Percentiles rank a stretch among this genome's conserved stretches.
Conservation (phyloP, 495 filamentous ascomycete species). For the Penicillium verhagenii region DNA sequence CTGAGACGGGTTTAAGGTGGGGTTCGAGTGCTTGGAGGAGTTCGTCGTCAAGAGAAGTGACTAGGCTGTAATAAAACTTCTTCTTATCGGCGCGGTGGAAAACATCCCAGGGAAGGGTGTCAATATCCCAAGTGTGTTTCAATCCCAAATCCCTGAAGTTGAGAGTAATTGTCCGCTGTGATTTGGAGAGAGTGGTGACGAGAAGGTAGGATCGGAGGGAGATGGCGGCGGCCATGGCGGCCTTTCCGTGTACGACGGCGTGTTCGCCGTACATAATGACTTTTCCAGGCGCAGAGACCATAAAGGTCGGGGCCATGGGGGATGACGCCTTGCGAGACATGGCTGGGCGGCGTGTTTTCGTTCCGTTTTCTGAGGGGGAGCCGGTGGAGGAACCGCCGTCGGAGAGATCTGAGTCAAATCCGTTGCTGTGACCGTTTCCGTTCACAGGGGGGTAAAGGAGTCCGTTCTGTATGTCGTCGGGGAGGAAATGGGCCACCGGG, state of each 20-base stretch:
- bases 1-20: conserved; percentile 67
- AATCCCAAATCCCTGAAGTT: conserved; percentile 85
- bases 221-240: conserved; percentile 90
- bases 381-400: conserved; percentile 24
- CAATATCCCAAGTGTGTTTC: conserved; percentile 88
- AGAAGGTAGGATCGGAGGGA: conserved; percentile 94
- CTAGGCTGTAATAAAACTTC: conserved; percentile 85
- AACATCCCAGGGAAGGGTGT: conserved; percentile 76
- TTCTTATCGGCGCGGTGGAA: conserved; percentile 82
- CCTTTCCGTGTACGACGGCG: conserved; percentile 93
- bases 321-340: conserved; percentile 49
- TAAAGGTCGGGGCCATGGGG: conserved; percentile 77
- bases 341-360: conserved; percentile 15
- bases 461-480: conserved; percentile 13
- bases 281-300: conserved; percentile 97
- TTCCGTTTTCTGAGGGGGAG: conserved; percentile 16
- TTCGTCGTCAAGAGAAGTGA: conserved; percentile 80
- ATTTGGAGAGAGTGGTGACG: conserved; percentile 86
- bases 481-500: conserved; percentile 26
- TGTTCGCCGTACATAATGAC: conserved; percentile 98
- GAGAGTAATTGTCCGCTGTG: conserved; percentile 77
- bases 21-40: conserved; percentile 76
- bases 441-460: not conserved
- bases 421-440: conserved; percentile 16
- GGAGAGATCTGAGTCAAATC: conserved; percentile 19